Evolutionary conservation across 2,329 filamentous ascomycete species (phyloP), one percentile per base, ranked within the genome.

Genomic region (Phialophora verrucosa): DNA sequence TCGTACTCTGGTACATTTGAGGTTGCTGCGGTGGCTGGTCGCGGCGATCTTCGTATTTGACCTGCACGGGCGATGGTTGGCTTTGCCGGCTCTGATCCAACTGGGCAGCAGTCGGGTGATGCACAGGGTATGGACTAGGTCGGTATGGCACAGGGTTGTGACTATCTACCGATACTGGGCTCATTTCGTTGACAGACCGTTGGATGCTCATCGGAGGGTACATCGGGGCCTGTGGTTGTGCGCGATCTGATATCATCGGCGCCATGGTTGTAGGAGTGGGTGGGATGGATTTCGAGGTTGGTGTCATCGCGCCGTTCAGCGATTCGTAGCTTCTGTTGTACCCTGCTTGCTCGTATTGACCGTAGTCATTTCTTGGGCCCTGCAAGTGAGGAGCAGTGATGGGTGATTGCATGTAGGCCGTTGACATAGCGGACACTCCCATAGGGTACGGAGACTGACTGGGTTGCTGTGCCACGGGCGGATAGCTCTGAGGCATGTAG

Each of bases 171-270:
- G 69, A 68, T 6, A 71, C 70, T 29, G 71, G 71, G 59, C 70
- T 74, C 49, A 71, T 57, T 32, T 67, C 67, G 38, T 69, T 69
- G n/a, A 73, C 64, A 10, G 71, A 70, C 32, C 71, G 57, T 57
- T 70, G 67, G 64, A 72, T 70, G 56, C 32, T 73, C 55, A 72
- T 69, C 4, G 70, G 71, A 20, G 72, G 71, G 61, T 73, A 73
- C 71, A 73, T 72, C 17, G 64, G 35, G 4, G 69, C 25, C 49
- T 68, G 67, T 6, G 64, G 27, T 49, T 68, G 70, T 23, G 44
- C 25, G 25, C 71, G 65, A 59, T 71, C 70, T 11, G 69, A 58
- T 53, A 72, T 62, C 54, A 68, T 69, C 4, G 72, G 50, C 20
- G 72, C 65, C 60, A 73, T 70, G 14, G 68, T 67, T 2, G 69